phyloP scores from a whole-genome alignment of 495 filamentous ascomycete genomes.

The Apiosordaria backusii region DNA sequence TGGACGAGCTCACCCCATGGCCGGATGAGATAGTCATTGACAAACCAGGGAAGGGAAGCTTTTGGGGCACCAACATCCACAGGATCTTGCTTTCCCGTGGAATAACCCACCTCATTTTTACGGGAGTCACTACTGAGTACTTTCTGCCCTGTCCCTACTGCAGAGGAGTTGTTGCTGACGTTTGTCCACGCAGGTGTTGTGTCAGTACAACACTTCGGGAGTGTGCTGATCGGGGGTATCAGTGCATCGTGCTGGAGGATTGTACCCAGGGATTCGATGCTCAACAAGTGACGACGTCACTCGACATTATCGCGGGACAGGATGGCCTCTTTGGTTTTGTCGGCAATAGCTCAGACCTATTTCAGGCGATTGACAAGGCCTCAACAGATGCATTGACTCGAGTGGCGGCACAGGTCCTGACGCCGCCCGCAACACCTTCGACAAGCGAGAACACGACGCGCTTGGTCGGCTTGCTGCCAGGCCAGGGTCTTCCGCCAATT shows the following conservation, averaged over 20 bases:
- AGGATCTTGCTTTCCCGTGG: conserved; percentile 57
- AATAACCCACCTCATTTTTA: conserved; percentile 63
- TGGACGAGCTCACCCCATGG: conserved; percentile 57
- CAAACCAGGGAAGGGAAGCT: conserved; percentile 65
- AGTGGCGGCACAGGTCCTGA: conserved; percentile 21
- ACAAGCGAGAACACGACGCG: background rate
- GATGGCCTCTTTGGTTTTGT: conserved; percentile 50
- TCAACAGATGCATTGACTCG: conserved; percentile 24
- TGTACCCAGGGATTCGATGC: conserved; percentile 40
- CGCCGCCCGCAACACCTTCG: conserved; percentile 34
- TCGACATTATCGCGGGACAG: conserved; percentile 37
- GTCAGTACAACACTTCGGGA: conserved; percentile 67
- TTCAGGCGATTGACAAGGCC: conserved; percentile 30
- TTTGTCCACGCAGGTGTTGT: conserved; percentile 54
- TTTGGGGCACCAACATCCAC: conserved; percentile 62
- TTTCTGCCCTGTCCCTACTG: background rate
- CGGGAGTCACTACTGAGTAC: conserved; percentile 51
- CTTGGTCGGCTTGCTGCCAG: background rate
- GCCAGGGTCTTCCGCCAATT: conserved; percentile 32
- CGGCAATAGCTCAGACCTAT: conserved; percentile 35
- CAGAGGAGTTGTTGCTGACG: conserved; percentile 26
- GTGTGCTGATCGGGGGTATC: conserved; percentile 70
- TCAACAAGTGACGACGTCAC: conserved; percentile 34
- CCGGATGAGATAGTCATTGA: conserved; percentile 61
- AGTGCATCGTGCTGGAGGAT: conserved; percentile 54